A percentile compares a stretch with the other conserved stretches of the same genome.
Evolutionary conservation across 192 early-diverging fungal genomes (phyloP).

Genomic region (Podila verticillata): DNA sequence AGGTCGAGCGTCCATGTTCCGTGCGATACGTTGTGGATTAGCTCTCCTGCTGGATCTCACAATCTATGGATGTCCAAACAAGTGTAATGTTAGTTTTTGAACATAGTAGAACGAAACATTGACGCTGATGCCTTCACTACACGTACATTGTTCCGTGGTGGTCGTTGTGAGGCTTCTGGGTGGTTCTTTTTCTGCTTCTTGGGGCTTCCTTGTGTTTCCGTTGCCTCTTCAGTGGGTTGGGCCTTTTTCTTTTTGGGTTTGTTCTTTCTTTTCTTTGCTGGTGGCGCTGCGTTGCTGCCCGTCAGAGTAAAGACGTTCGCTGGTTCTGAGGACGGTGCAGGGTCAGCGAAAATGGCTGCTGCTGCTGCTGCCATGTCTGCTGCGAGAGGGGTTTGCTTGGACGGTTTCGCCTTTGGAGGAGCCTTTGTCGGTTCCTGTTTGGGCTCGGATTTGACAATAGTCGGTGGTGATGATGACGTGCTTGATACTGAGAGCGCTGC

Average conservation of each 20-base stretch:
- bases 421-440: neutral
- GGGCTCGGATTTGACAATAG: neutral
- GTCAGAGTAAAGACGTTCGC: neutral
- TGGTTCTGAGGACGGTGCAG: neutral
- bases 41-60: conserved; percentile 1
- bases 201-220: neutral
- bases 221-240: neutral
- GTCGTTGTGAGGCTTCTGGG: neutral
- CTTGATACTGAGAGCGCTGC: neutral
- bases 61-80: neutral
- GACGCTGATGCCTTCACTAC: neutral
- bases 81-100: neutral
- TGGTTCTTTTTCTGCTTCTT: conserved; percentile 11
- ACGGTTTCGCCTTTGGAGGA: neutral
- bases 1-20: conserved; percentile 29
- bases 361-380: conserved; percentile 20
- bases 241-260: neutral
- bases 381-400: neutral
- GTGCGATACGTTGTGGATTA: conserved; percentile 3
- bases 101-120: neutral
- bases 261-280: neutral
- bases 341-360: neutral
- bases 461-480: neutral
- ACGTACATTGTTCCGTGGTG: neutral
- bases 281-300: neutral